These are phyloP conservation scores for Aspergillus transmontanensis DNA, from an alignment of 2,329 filamentous ascomycete species.

Conservation along the genomic window DNA sequence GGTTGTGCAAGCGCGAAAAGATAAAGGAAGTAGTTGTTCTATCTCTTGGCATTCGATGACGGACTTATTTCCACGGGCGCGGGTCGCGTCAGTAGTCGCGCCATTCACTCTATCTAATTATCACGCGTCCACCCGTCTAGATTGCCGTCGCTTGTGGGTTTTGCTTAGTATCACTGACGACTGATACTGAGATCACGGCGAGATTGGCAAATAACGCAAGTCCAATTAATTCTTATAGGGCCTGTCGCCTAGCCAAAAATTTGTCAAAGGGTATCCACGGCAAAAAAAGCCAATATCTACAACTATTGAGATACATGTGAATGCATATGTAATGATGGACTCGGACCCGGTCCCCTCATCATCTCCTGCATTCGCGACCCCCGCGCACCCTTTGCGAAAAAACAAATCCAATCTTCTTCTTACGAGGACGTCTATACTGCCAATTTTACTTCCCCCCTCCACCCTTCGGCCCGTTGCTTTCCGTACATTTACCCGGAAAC, in stretches of 20 bases:
- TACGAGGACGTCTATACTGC: constrained; percentile 68
- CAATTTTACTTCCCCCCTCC: constrained; percentile 84
- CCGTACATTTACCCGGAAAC: constrained; percentile 94
- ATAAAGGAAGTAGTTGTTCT: neutral
- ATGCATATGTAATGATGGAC: constrained; percentile 23
- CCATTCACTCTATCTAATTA: neutral
- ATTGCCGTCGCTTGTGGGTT: neutral
- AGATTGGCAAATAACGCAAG: neutral
- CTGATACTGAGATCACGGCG: neutral
- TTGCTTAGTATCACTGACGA: neutral
- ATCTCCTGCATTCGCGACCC: constrained; percentile 87
- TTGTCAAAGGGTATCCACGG: neutral
- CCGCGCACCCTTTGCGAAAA: constrained; percentile 69
- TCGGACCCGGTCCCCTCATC: constrained; percentile 76
- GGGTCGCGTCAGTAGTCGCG: neutral
- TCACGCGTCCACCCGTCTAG: neutral
- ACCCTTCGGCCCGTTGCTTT: constrained; percentile 90
- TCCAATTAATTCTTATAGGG: neutral
- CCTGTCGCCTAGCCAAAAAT: neutral
- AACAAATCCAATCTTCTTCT: constrained; percentile 51
- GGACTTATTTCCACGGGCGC: neutral
- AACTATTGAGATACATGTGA: neutral
- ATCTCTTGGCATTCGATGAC: neutral
- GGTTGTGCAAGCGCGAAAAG: neutral
- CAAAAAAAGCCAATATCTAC: neutral